Conservation (phyloP, 106 monocot genomes). For the Allium cepa region DNA sequence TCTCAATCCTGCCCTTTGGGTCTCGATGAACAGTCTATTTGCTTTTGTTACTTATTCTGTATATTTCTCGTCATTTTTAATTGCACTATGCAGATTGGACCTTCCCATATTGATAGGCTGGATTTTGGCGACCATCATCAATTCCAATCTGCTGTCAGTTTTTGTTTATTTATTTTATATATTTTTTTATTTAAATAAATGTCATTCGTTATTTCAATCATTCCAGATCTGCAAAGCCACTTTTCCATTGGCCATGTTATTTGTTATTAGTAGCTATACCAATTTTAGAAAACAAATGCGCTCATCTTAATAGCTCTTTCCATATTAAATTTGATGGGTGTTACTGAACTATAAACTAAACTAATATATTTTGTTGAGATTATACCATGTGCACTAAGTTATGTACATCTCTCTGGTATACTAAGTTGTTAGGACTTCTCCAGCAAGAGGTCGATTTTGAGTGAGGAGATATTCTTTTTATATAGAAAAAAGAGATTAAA, state of each 20-base stretch:
- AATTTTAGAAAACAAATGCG: not conserved
- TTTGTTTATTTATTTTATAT: slow-evolving; percentile 1
- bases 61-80: not conserved
- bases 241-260: not conserved
- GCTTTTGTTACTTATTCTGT: not conserved
- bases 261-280: not conserved
- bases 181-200: not conserved
- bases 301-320: not conserved
- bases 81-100: slow-evolving; percentile 46
- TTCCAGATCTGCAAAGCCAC: not conserved
- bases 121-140: slow-evolving; percentile 75
- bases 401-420: not conserved
- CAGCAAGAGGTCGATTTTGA: not conserved
- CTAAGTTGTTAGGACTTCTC: not conserved
- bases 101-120: slow-evolving; percentile 45
- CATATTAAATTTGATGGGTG: not conserved
- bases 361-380: too few species aligned
- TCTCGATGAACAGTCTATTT: not conserved
- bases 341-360: not conserved
- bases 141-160: slow-evolving; percentile 39
- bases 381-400: too few species aligned
- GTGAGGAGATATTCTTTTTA: not conserved
- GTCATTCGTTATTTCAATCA: not conserved
- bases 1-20: not conserved
- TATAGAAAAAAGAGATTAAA: not conserved